A percentile compares a stretch with the other conserved stretches of the same genome.
phyloP scores from a whole-genome alignment of 1,139 yeast species.

The Eremothecium gossypii region DNA sequence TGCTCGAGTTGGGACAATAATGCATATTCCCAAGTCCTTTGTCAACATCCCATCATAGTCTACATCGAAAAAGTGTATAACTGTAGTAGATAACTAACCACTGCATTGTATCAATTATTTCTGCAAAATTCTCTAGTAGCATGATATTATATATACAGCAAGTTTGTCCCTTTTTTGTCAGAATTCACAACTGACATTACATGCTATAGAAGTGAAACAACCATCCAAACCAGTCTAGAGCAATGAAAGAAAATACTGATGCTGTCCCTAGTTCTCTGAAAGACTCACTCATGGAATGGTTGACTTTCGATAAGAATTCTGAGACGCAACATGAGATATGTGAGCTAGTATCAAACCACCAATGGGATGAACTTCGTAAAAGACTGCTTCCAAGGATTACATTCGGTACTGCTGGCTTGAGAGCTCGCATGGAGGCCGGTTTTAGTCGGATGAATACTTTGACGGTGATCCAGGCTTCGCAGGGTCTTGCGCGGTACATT shows the following conservation, averaged over 20 bases:
- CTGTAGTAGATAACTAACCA: too few relatives aligned
- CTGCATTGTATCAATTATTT: too few relatives aligned
- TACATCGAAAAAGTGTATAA: too few relatives aligned
- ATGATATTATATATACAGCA: too few relatives aligned
- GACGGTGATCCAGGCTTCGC: conserved; percentile 85
- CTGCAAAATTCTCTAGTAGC: too few relatives aligned
- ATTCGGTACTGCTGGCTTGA: conserved; percentile 91
- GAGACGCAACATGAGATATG: conserved; percentile 48
- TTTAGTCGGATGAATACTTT: conserved; percentile 83
- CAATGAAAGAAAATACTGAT: background rate
- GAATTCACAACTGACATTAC: too few relatives aligned
- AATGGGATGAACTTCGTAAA: conserved; percentile 40
- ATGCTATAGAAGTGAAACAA: too few relatives aligned
- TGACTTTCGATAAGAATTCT: conserved; percentile 35
- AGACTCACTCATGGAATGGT: conserved; percentile 17
- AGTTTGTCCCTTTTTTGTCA: too few relatives aligned
- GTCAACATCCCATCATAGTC: too few relatives aligned
- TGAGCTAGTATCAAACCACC: conserved; percentile 34
- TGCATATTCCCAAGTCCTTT: too few relatives aligned
- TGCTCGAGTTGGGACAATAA: conserved; percentile 23
- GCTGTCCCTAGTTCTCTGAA: conserved; percentile 15
- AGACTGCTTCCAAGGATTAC: conserved; percentile 47
- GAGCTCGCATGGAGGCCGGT: conserved; percentile 87
- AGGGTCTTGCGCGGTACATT: conserved; percentile 70
- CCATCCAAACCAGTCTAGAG: background rate